Evolutionary conservation across 1,139 yeast genomes (phyloP), one percentile per base, ranked within the genome.

Genomic region (Magnusiomyces fungicola): DNA sequence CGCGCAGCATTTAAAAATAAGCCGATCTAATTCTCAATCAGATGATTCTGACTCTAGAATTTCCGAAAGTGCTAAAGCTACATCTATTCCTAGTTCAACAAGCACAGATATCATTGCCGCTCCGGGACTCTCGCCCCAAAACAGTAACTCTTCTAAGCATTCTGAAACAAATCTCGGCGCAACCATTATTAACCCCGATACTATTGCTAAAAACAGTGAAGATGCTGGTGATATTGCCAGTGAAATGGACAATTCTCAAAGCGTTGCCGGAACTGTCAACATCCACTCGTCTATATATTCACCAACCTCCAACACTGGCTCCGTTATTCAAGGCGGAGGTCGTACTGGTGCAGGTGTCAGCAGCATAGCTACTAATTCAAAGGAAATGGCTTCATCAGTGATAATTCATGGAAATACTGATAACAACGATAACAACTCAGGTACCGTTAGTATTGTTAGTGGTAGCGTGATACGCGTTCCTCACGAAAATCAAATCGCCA

Each of bases 21-120:
- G 38, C 38, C 16, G 38, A 18, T 34, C 38, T 18, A 34, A 34
- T 34, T 34, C 38, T 5, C 21, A 34, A 18, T n/a, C 19, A 5
- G 38, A 34, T 7, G 19, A 18, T 9, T 4, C 38, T 6, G 19
- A 34, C 23, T 16, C 38, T 5, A 23, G 38, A 9, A 7, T 34
- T 7, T 34, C 19, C n/a, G 38, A 34, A 34, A 34, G 38, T 19
- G 16, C 23, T 34, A 34, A 34, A 18, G 9, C 23, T 5, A 7
- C 38, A 5, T 18, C 38, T 4, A 7, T 18, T 16, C 38, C 29
- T 2, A 42, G 38, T 16, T 16, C 21, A 7, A 19, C 38, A 6
- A 25, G 23, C 14, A 21, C 45, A 3, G 45, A 32, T 10, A 21
- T 30, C 2, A 22, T 32, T 5, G 57, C 56, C 38, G 43, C 53